Evolutionary conservation across 352 stramenopile species (phyloP).

Genomic region (Blastocystis sp.): DNA sequence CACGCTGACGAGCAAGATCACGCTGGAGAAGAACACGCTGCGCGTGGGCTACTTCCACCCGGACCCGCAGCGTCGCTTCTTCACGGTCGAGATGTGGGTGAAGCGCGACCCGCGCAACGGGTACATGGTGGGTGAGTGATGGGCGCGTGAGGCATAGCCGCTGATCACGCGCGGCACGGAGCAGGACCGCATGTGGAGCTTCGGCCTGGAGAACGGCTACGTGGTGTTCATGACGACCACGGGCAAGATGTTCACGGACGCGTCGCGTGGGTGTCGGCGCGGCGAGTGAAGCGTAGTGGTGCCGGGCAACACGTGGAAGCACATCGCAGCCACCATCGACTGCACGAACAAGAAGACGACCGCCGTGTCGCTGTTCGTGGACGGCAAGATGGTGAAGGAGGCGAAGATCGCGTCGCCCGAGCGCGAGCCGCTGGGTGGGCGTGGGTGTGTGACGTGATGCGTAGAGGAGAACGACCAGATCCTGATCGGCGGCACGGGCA

Average conservation of each 20-base stretch:
- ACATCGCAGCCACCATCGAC: slow-evolving; percentile 46
- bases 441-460: neutral
- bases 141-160: slow-evolving; percentile 15
- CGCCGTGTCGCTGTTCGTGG: slow-evolving; percentile 52
- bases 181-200: slow-evolving; percentile 56
- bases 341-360: slow-evolving; percentile 59
- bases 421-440: slow-evolving; percentile 53
- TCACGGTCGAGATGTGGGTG: slow-evolving; percentile 69
- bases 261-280: neutral
- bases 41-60: slow-evolving; percentile 65
- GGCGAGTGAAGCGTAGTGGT: slow-evolving; percentile 46
- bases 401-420: slow-evolving; percentile 59
- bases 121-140: slow-evolving; percentile 52
- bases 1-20: slow-evolving; percentile 56
- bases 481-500: slow-evolving; percentile 55
- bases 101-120: slow-evolving; percentile 56
- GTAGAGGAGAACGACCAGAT: slow-evolving; percentile 67
- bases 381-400: slow-evolving; percentile 63
- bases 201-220: slow-evolving; percentile 68
- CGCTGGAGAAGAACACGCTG: slow-evolving; percentile 55
- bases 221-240: slow-evolving; percentile 60
- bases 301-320: slow-evolving; percentile 54
- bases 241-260: slow-evolving; percentile 59
- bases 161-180: slow-evolving; percentile 61
- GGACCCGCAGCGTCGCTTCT: slow-evolving; percentile 62